phyloP scores from a whole-genome alignment of 306 rosid genomes.

The Rubus idaeus region DNA sequence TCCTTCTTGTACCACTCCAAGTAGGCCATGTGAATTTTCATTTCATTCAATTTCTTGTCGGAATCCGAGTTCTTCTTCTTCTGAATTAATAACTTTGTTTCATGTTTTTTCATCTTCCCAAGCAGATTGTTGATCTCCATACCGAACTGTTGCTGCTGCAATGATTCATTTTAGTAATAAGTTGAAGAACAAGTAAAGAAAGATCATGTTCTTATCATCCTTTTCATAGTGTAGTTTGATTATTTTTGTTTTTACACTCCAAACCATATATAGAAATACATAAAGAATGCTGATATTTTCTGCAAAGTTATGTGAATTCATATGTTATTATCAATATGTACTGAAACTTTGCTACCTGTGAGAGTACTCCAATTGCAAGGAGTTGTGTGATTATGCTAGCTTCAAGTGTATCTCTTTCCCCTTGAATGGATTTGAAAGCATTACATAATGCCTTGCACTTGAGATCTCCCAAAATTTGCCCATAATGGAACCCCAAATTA shows the following conservation, averaged over 20 bases:
- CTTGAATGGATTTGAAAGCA: not conserved
- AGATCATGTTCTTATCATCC: too few relatives aligned
- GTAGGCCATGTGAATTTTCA: constrained; percentile 31
- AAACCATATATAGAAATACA: not conserved
- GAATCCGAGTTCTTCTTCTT: constrained; percentile 5
- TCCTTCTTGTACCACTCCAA: constrained; percentile 63
- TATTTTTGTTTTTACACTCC: not conserved
- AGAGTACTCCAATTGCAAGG: constrained; percentile 31
- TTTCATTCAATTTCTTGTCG: too few relatives aligned
- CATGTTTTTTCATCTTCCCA: not conserved
- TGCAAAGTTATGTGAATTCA: not conserved
- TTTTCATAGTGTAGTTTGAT: too few relatives aligned
- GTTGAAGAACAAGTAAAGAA: not conserved
- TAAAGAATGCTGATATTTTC: too few relatives aligned
- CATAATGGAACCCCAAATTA: constrained; percentile 30
- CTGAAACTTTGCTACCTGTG: constrained; percentile 29
- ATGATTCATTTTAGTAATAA: not conserved
- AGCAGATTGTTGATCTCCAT: constrained; percentile 17
- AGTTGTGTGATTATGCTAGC: constrained; percentile 43
- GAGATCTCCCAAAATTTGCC: constrained; percentile 29
- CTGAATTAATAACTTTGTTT: not conserved
- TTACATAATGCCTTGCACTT: constrained; percentile 17
- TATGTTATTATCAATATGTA: not conserved
- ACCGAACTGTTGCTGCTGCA: constrained; percentile 12
- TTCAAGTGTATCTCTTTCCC: constrained; percentile 14